phyloP scores from a whole-genome alignment of 2,329 filamentous ascomycete genomes.

The Spiromastix sp. region DNA sequence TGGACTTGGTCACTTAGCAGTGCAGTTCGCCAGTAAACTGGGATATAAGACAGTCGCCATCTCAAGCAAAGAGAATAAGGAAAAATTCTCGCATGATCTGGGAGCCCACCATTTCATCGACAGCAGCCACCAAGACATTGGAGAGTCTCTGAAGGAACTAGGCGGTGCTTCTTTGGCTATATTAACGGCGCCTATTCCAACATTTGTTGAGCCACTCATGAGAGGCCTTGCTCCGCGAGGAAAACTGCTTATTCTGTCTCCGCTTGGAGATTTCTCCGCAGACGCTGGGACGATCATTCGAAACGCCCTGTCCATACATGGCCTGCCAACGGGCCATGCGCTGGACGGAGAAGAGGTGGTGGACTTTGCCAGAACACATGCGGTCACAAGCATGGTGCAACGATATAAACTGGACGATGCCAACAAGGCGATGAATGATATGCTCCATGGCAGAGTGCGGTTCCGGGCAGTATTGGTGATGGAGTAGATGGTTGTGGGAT shows the following conservation, averaged over 20 bases:
- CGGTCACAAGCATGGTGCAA: conserved; percentile 43
- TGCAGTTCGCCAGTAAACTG: conserved; percentile 43
- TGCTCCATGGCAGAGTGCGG: conserved; percentile 39
- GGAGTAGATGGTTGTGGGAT: conserved; percentile 13
- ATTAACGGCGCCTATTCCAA: conserved; percentile 26
- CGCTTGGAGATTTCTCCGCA: conserved; percentile 14
- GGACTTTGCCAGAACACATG: conserved; percentile 37
- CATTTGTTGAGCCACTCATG: conserved; percentile 24
- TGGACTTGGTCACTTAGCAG: conserved; percentile 41
- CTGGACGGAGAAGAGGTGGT: conserved; percentile 45
- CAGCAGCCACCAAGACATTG: conserved; percentile 25
- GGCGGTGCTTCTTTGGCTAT: conserved; percentile 27
- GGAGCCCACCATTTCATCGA: conserved; percentile 50
- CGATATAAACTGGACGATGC: conserved; percentile 42
- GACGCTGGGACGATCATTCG: conserved; percentile 20
- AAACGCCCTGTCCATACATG: conserved; percentile 38
- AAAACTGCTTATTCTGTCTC: conserved; percentile 25
- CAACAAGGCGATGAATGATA: conserved; percentile 39
- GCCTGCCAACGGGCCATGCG: conserved; percentile 44
- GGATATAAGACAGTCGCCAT: conserved; percentile 43
- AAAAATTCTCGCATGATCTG: conserved; percentile 42
- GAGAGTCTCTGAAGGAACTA: conserved; percentile 24
- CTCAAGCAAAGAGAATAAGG: conserved; percentile 40
- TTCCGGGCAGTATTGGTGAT: conserved; percentile 44
- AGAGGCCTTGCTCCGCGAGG: conserved; percentile 24